Conservation (phyloP, 164 flowering plant genomes). For the Berberis thunbergii region DNA sequence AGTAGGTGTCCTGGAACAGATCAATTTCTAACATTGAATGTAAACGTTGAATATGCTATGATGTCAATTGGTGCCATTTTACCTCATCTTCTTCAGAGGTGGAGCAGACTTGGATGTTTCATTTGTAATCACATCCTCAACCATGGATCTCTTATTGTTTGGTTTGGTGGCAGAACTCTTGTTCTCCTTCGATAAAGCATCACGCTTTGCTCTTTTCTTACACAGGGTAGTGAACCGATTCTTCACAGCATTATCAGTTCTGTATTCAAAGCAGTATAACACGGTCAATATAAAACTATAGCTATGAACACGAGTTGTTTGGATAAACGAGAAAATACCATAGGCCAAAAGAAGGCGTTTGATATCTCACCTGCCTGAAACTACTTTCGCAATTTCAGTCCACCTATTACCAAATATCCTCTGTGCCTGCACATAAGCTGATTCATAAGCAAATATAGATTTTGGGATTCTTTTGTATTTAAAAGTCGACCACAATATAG, state of each 20-base stretch:
- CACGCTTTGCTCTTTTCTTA: conserved; percentile 85
- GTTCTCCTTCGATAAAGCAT: conserved; percentile 73
- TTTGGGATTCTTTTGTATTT: no score
- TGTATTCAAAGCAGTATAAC: conserved; percentile 17
- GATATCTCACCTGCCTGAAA: conserved; percentile 82
- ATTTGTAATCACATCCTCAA: conserved; percentile 26
- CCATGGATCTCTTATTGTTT: conserved; percentile 55
- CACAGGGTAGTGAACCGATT: conserved; percentile 88
- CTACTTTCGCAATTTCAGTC: conserved; percentile 99
- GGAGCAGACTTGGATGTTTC: conserved; percentile 22
- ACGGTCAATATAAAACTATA: background rate
- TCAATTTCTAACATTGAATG: no score
- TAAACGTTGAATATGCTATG: background rate
- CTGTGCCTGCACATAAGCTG: conserved; percentile 63
- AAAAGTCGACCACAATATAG: background rate
- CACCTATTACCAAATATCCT: conserved; percentile 89
- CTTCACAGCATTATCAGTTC: conserved; percentile 98
- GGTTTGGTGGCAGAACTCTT: conserved; percentile 29
- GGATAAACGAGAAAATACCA: background rate
- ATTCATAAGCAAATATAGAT: no score
- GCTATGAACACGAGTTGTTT: background rate
- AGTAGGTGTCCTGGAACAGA: no score
- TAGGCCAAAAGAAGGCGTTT: background rate
- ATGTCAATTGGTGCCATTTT: conserved; percentile 5
- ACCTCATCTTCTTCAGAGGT: conserved; percentile 68